phyloP scores from a whole-genome alignment of 2,329 filamentous ascomycete genomes.

The Penicillium sclerotigenum region DNA sequence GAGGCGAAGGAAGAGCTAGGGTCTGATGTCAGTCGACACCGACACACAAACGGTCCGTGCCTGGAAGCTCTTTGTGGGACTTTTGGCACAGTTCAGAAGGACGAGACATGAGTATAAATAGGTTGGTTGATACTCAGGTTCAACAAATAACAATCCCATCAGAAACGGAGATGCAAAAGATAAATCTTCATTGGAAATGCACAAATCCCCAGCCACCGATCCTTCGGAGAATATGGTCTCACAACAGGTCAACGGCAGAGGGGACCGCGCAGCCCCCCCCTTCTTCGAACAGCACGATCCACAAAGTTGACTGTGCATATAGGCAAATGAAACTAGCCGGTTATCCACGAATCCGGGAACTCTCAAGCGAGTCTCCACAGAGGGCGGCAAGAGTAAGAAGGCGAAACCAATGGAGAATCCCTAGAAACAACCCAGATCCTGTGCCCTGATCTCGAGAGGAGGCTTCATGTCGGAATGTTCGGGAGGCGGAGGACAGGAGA shows the following conservation, averaged over 20 bases:
- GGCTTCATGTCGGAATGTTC: slow-evolving; percentile 20
- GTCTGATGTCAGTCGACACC: slow-evolving; percentile 5
- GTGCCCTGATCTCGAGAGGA: not conserved
- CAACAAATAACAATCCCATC: not conserved
- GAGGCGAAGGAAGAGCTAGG: not conserved
- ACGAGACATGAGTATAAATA: slow-evolving; percentile 21
- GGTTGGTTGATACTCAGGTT: not conserved
- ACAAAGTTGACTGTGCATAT: not conserved
- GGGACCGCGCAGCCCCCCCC: slow-evolving; percentile 2
- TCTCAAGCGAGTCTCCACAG: slow-evolving; percentile 2
- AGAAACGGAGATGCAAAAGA: slow-evolving; percentile 14
- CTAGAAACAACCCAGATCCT: not conserved
- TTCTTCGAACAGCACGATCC: slow-evolving; percentile 6
- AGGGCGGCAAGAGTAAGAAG: not conserved
- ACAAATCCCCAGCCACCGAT: slow-evolving; percentile 1
- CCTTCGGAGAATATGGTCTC: slow-evolving; percentile 16
- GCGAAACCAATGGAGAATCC: not conserved
- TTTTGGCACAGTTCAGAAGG: slow-evolving; percentile 6
- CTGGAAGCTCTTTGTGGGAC: slow-evolving; percentile 2
- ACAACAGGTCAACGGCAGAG: slow-evolving; percentile 5
- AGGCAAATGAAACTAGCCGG: slow-evolving; percentile 7
- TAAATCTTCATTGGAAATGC: slow-evolving; percentile 7
- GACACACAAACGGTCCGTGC: slow-evolving; percentile 8
- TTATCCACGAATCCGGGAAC: slow-evolving; percentile 1
- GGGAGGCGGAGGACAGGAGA: slow-evolving; percentile 9